Base-by-base conservation (phyloP, 257 asterid species). In the Fraxinus pennsylvanica region DNA sequence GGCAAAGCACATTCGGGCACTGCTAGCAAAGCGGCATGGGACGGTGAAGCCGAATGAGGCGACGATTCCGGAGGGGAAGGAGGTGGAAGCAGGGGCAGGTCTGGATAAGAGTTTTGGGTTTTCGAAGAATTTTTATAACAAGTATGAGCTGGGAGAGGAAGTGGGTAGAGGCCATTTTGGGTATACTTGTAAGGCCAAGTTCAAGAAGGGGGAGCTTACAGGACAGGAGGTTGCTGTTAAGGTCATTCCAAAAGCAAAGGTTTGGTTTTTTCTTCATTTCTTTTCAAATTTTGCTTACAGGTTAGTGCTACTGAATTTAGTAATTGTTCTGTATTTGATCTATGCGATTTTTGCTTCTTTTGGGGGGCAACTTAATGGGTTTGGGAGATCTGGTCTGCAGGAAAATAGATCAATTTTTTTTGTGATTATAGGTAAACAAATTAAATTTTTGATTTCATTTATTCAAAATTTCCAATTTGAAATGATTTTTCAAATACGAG, bases 151-250 rank as follows among this genome's bases (percentile, higher is more conserved):
- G 38, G 93, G 93, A 29, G 91, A 82, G 36, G 93, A 89, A 76
- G 91, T 89, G 30, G 93, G 93, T 9, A 79, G 93, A 74, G 93
- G 93, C 68, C 93, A 89, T 82, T 89, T 89, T 84, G 93, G 93
- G 52, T 89, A 87, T 74, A 89, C 93, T 74, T 85, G 90, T 81
- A 87, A 75, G 79, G 93, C 93, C 67, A 87, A 84, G 81, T 84
- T 87, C 67, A 89, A 84, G 84, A 89, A 89, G 78, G 93, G 93
- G 57, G 93, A 89, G 30, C 86, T 85, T 22, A 89, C 81, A 77
- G 93, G 93, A 1, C 90, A 85, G 54, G 88, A 89, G 9, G 91
- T 89, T 74, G 93, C 93, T 27, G 91, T 87, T 38, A 89, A 89
- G 81, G 88, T 89, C 83, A 87, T 89, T 13, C 91, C 91, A 21